Evolutionary conservation across 2,329 filamentous ascomycete genomes (phyloP).

Genomic region (Penicillium vulpinum): DNA sequence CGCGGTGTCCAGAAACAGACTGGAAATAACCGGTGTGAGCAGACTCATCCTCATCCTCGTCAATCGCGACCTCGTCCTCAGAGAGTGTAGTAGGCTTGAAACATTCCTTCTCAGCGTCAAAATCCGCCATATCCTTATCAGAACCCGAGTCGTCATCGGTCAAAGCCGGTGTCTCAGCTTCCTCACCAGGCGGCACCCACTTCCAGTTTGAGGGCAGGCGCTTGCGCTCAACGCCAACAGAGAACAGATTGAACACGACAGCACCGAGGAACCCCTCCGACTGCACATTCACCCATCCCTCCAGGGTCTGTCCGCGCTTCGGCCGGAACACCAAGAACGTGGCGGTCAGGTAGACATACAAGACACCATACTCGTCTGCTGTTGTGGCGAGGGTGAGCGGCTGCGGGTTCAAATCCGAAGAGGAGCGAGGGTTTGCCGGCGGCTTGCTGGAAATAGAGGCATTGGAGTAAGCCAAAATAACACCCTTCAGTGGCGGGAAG

Average conservation of each 20-base stretch:
- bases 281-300: conserved; percentile 81
- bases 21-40: conserved; percentile 69
- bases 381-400: conserved; percentile 45
- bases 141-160: conserved; percentile 32
- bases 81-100: conserved; percentile 41
- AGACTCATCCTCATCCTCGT: conserved; percentile 54
- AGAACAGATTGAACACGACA: conserved; percentile 88
- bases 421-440: conserved; percentile 36
- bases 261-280: conserved; percentile 87
- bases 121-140: conserved; percentile 18
- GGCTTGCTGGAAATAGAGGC: conserved; percentile 43
- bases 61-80: conserved; percentile 34
- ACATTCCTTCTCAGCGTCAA: conserved; percentile 42
- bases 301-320: conserved; percentile 68
- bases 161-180: conserved; percentile 21
- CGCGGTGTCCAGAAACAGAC: conserved; percentile 66
- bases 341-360: conserved; percentile 84
- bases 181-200: conserved; percentile 66
- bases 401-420: conserved; percentile 34
- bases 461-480: conserved; percentile 57
- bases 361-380: conserved; percentile 79
- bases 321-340: conserved; percentile 85
- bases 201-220: conserved; percentile 76
- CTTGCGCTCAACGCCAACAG: conserved; percentile 76
- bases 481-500: conserved; percentile 59